These are phyloP conservation scores for Pelargonium australe DNA, from an alignment of 441 rosid species.

Conservation along the genomic window DNA sequence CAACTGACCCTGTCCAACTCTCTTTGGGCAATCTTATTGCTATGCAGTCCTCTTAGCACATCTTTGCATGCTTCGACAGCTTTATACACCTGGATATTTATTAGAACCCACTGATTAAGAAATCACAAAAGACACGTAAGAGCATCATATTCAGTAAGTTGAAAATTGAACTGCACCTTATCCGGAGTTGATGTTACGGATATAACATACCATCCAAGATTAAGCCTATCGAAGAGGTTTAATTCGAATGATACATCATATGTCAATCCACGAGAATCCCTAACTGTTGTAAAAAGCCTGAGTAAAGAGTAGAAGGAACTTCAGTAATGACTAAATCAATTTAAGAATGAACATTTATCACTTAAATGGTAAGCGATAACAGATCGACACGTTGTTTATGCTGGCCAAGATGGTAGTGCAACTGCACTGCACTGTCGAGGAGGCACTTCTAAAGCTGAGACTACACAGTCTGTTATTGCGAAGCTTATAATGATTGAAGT, in stretches of 20 bases:
- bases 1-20: conserved; percentile 93
- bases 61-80: conserved; percentile 98
- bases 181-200: conserved; percentile 95
- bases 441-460: background rate
- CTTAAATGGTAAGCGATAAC: background rate
- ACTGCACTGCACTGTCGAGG: background rate
- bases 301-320: conserved; percentile 15
- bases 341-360: no score
- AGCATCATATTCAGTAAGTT: background rate
- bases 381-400: background rate
- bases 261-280: conserved; percentile 98
- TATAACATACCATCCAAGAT: conserved; percentile 98
- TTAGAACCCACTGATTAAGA: conserved; percentile 22
- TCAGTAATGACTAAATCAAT: background rate
- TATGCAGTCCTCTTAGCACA: conserved; percentile 85
- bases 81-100: conserved; percentile 61
- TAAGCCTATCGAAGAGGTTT: conserved; percentile 87
- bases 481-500: background rate
- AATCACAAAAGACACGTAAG: conserved; percentile 4
- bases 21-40: conserved; percentile 74
- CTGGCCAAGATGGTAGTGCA: background rate
- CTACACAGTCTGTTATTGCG: background rate
- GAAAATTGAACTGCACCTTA: conserved; percentile 47
- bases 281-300: conserved; percentile 97
- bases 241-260: conserved; percentile 98